Evolutionary conservation across 1,284 basidiomycete genomes (phyloP).

Genomic region (Neotropicomus parvogracilis): DNA sequence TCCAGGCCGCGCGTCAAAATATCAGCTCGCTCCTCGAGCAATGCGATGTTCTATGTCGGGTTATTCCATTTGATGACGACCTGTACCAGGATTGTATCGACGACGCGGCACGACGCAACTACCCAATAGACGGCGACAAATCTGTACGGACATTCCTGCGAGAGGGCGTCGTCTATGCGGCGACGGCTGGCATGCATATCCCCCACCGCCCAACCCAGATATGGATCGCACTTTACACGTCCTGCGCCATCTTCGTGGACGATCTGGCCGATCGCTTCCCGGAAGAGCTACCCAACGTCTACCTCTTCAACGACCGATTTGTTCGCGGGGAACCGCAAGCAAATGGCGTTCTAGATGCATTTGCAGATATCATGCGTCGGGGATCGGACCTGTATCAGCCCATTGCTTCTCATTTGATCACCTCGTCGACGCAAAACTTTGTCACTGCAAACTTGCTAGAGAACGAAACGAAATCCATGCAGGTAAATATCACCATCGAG

Average conservation of each 20-base stretch:
- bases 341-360: constrained; percentile 23
- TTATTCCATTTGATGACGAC: constrained; percentile 10
- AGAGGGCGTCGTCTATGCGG: constrained; percentile 18
- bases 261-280: constrained; percentile 20
- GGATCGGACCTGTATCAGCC: constrained; percentile 16
- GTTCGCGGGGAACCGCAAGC: constrained; percentile 21
- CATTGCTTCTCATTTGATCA: constrained; percentile 28
- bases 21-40: constrained; percentile 16
- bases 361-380: constrained; percentile 28
- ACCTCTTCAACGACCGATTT: constrained; percentile 31
- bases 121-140: constrained; percentile 12
- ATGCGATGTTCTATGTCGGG: constrained; percentile 14
- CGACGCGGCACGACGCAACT: constrained; percentile 11
- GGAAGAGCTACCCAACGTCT: constrained; percentile 19
- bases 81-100: constrained; percentile 19
- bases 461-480: constrained; percentile 26
- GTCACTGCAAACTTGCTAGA: constrained; percentile 32
- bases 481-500: constrained; percentile 6
- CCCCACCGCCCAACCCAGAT: constrained; percentile 14
- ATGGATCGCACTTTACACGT: constrained; percentile 33
- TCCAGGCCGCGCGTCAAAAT: constrained; percentile 10
- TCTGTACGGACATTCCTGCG: constrained; percentile 16
- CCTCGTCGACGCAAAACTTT: constrained; percentile 26
- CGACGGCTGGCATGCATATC: constrained; percentile 17
- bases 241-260: constrained; percentile 30